A percentile compares a stretch with the other conserved stretches of the same genome.
These are phyloP conservation scores for Delitschia confertaspora DNA, from an alignment of 495 filamentous ascomycete species.

Conservation along the genomic window DNA sequence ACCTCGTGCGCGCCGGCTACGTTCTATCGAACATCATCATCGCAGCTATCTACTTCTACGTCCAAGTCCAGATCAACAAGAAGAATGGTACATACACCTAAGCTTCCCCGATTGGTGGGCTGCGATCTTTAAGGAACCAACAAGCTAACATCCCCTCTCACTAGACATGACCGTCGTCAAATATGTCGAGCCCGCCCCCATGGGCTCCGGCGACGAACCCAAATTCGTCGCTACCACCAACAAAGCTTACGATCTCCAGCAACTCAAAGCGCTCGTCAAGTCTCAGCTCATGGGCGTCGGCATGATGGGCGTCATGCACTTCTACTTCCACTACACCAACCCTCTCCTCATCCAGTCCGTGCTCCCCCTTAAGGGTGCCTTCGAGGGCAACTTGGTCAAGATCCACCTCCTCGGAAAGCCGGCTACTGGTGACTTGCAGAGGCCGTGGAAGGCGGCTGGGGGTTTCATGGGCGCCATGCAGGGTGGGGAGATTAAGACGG, in stretches of 20 bases:
- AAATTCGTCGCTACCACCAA: slow-evolving; percentile 94
- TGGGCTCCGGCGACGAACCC: slow-evolving; percentile 85
- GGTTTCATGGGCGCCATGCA: slow-evolving; percentile 69
- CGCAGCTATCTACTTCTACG: slow-evolving; percentile 69
- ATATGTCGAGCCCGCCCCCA: slow-evolving; percentile 89
- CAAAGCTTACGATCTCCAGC: slow-evolving; percentile 80
- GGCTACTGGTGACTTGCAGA: slow-evolving; percentile 83
- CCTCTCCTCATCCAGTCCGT: slow-evolving; percentile 96
- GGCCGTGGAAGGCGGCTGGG: slow-evolving; percentile 81
- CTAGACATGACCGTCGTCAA: slow-evolving; percentile 94
- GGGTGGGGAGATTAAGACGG: slow-evolving; percentile 68
- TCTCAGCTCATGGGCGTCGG: slow-evolving; percentile 86
- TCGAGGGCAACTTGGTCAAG: slow-evolving; percentile 92
- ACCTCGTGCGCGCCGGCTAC: slow-evolving; percentile 73
- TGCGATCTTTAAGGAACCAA: neutral
- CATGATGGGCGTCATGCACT: slow-evolving; percentile 98
- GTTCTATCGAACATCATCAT: slow-evolving; percentile 85
- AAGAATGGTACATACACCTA: slow-evolving; percentile 94
- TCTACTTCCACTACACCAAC: slow-evolving; percentile 99
- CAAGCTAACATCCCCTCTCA: slow-evolving; percentile 1
- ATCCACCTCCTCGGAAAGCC: slow-evolving; percentile 86
- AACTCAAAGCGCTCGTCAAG: slow-evolving; percentile 75
- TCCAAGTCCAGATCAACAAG: slow-evolving; percentile 70
- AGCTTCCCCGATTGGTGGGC: too few relatives aligned
- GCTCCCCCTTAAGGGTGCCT: slow-evolving; percentile 89